Conservation (phyloP, 2,329 filamentous ascomycete species). For the Cercospora sesami region DNA sequence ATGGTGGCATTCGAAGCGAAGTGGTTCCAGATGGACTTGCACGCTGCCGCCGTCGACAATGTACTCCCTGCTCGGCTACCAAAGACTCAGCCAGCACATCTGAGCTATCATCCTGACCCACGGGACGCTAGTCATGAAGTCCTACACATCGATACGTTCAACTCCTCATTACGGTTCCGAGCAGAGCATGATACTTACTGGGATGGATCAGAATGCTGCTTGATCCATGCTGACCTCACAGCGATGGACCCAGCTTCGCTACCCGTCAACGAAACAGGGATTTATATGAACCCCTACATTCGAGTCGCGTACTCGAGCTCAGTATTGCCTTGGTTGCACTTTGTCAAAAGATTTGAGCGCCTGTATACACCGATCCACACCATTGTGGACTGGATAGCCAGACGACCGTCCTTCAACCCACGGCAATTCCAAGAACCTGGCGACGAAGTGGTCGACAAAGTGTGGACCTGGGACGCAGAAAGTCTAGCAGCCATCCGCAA, state of each 20-base stretch:
- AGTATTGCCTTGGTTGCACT: conserved; percentile 59
- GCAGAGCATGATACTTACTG: conserved; percentile 47
- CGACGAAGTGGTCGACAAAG: conserved; percentile 52
- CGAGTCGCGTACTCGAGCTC: conserved; percentile 65
- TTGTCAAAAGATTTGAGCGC: conserved; percentile 65
- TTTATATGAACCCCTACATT: conserved; percentile 74
- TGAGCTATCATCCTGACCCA: conserved; percentile 16
- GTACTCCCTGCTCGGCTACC: neutral
- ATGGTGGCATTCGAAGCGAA: conserved; percentile 67
- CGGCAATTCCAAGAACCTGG: conserved; percentile 62
- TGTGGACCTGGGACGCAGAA: conserved; percentile 51
- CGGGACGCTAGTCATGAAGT: conserved; percentile 7
- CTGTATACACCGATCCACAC: conserved; percentile 62
- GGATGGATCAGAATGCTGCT: conserved; percentile 52
- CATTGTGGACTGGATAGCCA: conserved; percentile 56
- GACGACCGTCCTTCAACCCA: conserved; percentile 61
- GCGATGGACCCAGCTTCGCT: conserved; percentile 30
- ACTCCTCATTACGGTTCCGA: conserved; percentile 44
- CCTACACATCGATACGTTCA: conserved; percentile 36
- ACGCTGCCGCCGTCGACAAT: neutral
- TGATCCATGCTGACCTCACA: conserved; percentile 49
- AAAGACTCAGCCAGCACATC: conserved; percentile 10
- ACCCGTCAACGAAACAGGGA: conserved; percentile 52
- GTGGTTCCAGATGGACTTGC: conserved; percentile 53
- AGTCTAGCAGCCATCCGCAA: conserved; percentile 23